phyloP scores from a whole-genome alignment of 768 basidiomycete genomes.

The Rhodotorula taiwanensis region DNA sequence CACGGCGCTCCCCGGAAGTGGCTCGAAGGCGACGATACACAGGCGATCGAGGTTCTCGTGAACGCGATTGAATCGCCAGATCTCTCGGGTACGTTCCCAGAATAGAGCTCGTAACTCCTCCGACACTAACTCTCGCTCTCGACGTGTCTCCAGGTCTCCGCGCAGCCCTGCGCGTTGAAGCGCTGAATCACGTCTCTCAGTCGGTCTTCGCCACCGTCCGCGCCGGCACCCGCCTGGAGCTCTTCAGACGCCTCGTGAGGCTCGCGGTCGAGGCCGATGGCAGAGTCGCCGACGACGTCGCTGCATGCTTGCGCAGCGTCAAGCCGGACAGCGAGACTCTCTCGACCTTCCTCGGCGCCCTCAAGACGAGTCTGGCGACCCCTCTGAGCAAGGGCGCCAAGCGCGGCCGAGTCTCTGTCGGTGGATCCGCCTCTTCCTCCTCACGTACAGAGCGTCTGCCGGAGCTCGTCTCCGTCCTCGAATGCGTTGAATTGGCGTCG shows the following conservation, averaged over 20 bases:
- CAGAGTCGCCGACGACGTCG: constrained; percentile 21
- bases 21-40: constrained; percentile 21
- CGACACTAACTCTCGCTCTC: background rate
- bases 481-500: constrained; percentile 26
- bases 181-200: constrained; percentile 9
- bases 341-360: constrained; percentile 22
- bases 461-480: constrained; percentile 34
- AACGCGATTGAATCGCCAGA: constrained; percentile 15
- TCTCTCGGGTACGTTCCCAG: background rate
- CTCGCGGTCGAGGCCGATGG: constrained; percentile 18
- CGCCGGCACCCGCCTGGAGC: constrained; percentile 22
- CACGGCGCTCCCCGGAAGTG: constrained; percentile 32
- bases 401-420: constrained; percentile 28
- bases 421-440: background rate
- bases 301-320: constrained; percentile 21
- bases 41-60: constrained; percentile 14
- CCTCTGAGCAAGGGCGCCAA: constrained; percentile 31
- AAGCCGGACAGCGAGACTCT: constrained; percentile 26
- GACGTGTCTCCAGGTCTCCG: constrained; percentile 4
- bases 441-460: constrained; percentile 30
- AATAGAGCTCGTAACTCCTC: background rate
- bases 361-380: constrained; percentile 11
- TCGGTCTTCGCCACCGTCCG: constrained; percentile 21
- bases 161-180: constrained; percentile 23
- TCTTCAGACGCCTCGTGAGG: constrained; percentile 30